Base-by-base conservation (phyloP, 768 basidiomycete genomes). In the Mycena leptocephala region DNA sequence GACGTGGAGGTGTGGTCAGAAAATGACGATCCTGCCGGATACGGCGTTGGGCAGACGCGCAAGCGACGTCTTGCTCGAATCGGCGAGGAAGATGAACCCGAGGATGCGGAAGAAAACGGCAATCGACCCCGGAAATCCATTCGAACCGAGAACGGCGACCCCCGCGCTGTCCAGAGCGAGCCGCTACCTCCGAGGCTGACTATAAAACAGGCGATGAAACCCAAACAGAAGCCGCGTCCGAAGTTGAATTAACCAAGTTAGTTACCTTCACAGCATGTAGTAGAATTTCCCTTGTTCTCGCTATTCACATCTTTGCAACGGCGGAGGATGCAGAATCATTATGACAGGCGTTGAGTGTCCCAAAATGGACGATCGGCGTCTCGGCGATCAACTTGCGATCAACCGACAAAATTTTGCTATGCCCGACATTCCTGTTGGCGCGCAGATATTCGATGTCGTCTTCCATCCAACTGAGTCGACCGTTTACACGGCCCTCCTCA, bases 361-460 rank as follows among this genome's bases (percentile, higher is more conserved):
- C 20, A 37, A 59, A 37, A 35, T n/a, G 58, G 56, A 33, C 13
- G 28, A 11, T n/a, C 18, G 16, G 14, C 55, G 7, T 28, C 1
- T 26, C 39, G 26, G 39, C 41, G 13, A 26, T 33, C 35, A 39
- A 37, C 26, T 22, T 30, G 13, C 55, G 55, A 56, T 51, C 28
- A 64, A 64, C 39, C 30, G 5, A 4, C 39, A 26, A 32, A 22
- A 30, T 59, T 35, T 48, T 65, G 76, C 78, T 62, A 90, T 90
- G 89, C 88, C 89, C 71, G 88, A 95, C 86, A 93, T 97, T 63
- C 87, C 89, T 26, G 89, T 94, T 56, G 92, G 92, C 61, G 91
- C 92, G 10, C 95, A 98, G 84, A 92, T 97, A 33, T 98, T 98
- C 85, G 97, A 98, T 86, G 87, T 98, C 51, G 91, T 90, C 2